These are phyloP conservation scores for Aspergillus baeticus DNA, from an alignment of 495 filamentous ascomycete genomes.

Conservation along the genomic window DNA sequence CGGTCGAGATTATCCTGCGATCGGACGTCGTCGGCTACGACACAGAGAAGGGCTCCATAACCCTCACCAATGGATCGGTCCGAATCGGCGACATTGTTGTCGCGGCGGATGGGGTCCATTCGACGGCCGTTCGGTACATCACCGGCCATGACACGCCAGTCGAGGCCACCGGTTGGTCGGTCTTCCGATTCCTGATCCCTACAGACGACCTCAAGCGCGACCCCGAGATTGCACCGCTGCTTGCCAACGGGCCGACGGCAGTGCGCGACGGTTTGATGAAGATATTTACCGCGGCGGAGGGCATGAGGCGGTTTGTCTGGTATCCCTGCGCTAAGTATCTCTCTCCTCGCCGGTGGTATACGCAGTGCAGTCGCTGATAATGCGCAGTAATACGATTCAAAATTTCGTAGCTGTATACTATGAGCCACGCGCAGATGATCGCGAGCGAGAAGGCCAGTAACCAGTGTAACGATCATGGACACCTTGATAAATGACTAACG, in stretches of 20 bases:
- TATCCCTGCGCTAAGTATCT: slow-evolving; percentile 31
- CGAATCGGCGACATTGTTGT: slow-evolving; percentile 44
- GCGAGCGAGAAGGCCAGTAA: slow-evolving; percentile 13
- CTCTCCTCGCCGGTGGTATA: too few species aligned
- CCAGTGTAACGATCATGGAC: background rate
- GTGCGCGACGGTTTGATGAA: background rate
- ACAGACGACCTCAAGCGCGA: slow-evolving; percentile 9
- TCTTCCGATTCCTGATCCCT: slow-evolving; percentile 27
- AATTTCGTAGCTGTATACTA: slow-evolving; percentile 45
- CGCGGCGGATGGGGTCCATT: slow-evolving; percentile 51
- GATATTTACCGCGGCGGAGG: background rate
- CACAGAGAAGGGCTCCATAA: slow-evolving; percentile 33
- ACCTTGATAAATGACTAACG: background rate
- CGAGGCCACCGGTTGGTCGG: slow-evolving; percentile 16
- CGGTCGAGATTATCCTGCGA: background rate
- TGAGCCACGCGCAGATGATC: background rate
- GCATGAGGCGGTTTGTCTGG: slow-evolving; percentile 29
- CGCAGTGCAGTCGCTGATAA: background rate
- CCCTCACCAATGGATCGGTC: slow-evolving; percentile 31
- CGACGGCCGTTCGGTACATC: slow-evolving; percentile 24
- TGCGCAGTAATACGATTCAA: slow-evolving; percentile 34
- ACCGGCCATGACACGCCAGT: slow-evolving; percentile 3
- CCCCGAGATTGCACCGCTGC: background rate
- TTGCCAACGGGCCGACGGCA: background rate
- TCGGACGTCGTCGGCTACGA: slow-evolving; percentile 16